A percentile compares a stretch with the other conserved stretches of the same genome.
These are phyloP conservation scores for Lasiosphaeria ovina DNA, from an alignment of 495 filamentous ascomycete species.

Conservation along the genomic window DNA sequence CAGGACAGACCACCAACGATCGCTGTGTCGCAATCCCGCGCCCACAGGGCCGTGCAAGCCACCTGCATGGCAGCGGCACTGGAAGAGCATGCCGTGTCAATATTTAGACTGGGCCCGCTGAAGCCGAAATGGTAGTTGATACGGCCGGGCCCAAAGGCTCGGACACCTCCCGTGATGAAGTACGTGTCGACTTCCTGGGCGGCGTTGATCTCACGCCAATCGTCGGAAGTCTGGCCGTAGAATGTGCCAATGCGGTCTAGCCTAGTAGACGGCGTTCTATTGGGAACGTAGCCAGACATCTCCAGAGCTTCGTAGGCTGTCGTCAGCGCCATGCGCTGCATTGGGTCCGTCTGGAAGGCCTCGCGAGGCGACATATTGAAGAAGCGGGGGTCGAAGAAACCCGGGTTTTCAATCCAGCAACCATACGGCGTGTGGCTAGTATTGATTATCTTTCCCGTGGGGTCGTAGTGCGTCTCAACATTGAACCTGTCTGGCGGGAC, in stretches of 20 bases:
- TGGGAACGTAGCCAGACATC: conserved; percentile 85
- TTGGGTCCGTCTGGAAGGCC: conserved; percentile 84
- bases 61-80: conserved; percentile 80
- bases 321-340: conserved; percentile 77
- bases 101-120: conserved; percentile 77
- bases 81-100: conserved; percentile 90
- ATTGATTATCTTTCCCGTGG: conserved; percentile 72
- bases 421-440: conserved; percentile 82
- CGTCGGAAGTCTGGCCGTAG: conserved; percentile 89
- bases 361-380: conserved; percentile 97
- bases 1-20: conserved; percentile 78
- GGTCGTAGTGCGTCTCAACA: conserved; percentile 73
- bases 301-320: conserved; percentile 91
- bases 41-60: conserved; percentile 78
- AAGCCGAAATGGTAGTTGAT: conserved; percentile 89
- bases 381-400: conserved; percentile 81
- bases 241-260: conserved; percentile 86
- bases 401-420: conserved; percentile 85
- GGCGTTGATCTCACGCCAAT: conserved; percentile 89
- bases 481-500: conserved; percentile 76
- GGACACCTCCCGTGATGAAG: conserved; percentile 85
- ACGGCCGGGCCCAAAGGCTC: conserved; percentile 82
- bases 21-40: conserved; percentile 80
- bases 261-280: conserved; percentile 79
- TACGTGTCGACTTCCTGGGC: conserved; percentile 91